Evolutionary conservation across 202 grass and related monocot species (phyloP).

Genomic region (Setaria italica): DNA sequence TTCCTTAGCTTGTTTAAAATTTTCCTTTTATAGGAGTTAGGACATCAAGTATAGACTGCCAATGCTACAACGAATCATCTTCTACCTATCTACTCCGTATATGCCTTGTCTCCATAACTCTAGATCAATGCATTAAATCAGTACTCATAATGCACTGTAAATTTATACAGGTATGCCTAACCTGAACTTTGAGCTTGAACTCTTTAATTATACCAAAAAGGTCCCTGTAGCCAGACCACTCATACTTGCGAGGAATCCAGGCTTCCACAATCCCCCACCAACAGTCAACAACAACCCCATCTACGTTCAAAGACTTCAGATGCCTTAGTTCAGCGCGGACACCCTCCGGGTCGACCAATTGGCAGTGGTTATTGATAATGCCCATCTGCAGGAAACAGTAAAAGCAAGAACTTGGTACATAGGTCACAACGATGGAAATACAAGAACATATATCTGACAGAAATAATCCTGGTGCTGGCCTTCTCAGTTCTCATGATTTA

Average conservation of each 20-base stretch:
- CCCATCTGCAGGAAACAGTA: slow-evolving; percentile 63
- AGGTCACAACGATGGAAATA: slow-evolving; percentile 3
- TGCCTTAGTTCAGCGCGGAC: slow-evolving; percentile 76
- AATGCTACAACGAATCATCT: background rate
- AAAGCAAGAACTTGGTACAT: slow-evolving; percentile 34
- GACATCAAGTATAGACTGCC: background rate
- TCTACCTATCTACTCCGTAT: background rate
- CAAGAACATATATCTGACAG: slow-evolving; percentile 1
- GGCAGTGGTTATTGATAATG: slow-evolving; percentile 84
- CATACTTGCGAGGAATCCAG: slow-evolving; percentile 89
- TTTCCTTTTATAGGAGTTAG: slow-evolving; percentile 19
- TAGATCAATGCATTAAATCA: background rate
- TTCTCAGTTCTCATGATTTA: slow-evolving; percentile 26
- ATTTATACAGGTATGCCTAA: slow-evolving; percentile 38
- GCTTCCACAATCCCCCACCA: slow-evolving; percentile 99
- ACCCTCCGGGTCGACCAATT: slow-evolving; percentile 77
- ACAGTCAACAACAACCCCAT: slow-evolving; percentile 89
- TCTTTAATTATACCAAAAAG: slow-evolving; percentile 96
- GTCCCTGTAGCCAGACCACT: slow-evolving; percentile 95
- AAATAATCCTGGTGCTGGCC: background rate
- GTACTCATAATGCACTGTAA: background rate
- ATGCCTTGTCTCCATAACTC: slow-evolving; percentile 16
- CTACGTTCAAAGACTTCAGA: slow-evolving; percentile 86
- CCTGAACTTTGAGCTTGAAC: slow-evolving; percentile 92
- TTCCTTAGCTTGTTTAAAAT: slow-evolving; percentile 11